Evolutionary conservation across 2,329 filamentous ascomycete species (phyloP).

Genomic region (Dendrostoma leiphaemia): DNA sequence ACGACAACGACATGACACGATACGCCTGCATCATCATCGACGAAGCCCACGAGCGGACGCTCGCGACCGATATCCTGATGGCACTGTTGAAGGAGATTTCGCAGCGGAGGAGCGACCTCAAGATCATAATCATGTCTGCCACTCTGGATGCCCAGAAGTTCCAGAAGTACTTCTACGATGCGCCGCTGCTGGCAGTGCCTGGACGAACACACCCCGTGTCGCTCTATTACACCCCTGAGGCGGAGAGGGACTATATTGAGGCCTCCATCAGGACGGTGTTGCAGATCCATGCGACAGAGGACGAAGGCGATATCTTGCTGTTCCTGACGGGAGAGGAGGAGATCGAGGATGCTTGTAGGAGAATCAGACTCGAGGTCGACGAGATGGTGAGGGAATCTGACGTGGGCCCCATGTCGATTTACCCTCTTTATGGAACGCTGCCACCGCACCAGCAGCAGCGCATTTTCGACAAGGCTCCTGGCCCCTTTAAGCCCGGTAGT

Average conservation of each 20-base stretch:
- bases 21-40: conserved; percentile 99
- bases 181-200: conserved; percentile 88
- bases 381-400: conserved; percentile 90
- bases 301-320: conserved; percentile 86
- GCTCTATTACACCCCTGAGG: conserved; percentile 96
- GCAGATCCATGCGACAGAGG: conserved; percentile 92
- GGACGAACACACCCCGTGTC: conserved; percentile 95
- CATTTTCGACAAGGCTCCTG: conserved; percentile 89
- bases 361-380: conserved; percentile 86
- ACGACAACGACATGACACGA: conserved; percentile 85
- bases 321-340: conserved; percentile 98
- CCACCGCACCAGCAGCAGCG: conserved; percentile 90
- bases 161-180: conserved; percentile 93
- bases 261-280: conserved; percentile 91
- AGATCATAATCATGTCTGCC: conserved; percentile 98
- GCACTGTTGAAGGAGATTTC: conserved; percentile 91
- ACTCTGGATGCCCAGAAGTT: conserved; percentile 98
- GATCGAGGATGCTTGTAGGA: conserved; percentile 93
- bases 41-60: conserved; percentile 95
- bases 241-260: conserved; percentile 95
- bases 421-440: conserved; percentile 90
- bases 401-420: conserved; percentile 84
- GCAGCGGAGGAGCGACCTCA: conserved; percentile 78
- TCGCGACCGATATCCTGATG: conserved; percentile 97
- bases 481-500: conserved; percentile 69